These are phyloP conservation scores for Eimeria falciformis DNA, from an alignment of 169 alveolate genomes.

Conservation along the genomic window DNA sequence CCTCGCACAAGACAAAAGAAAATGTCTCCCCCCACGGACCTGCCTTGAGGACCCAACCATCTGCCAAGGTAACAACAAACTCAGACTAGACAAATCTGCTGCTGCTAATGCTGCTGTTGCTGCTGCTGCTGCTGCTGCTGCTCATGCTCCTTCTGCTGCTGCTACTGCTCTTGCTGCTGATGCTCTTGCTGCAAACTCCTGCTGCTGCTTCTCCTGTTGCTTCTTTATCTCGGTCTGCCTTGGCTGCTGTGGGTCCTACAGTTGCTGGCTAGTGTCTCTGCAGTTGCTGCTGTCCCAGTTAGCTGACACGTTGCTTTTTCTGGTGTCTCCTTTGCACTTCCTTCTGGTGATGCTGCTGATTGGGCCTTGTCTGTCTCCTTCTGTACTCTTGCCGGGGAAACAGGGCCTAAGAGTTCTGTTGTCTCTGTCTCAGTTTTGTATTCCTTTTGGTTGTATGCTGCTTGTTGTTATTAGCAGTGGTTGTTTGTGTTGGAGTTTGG, in stretches of 20 bases:
- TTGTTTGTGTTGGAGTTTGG: background rate
- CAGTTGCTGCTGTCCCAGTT: background rate
- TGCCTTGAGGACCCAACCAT: slow-evolving; percentile 20
- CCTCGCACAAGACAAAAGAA: background rate
- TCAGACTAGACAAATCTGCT: background rate
- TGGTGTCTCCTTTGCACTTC: background rate
- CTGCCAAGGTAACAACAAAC: slow-evolving; percentile 5
- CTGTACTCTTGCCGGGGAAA: no score
- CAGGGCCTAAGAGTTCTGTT: no score
- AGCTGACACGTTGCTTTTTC: background rate
- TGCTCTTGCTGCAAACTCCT: background rate
- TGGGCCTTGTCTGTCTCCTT: no score
- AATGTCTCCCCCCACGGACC: background rate
- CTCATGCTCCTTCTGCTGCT: background rate
- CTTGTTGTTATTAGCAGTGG: background rate
- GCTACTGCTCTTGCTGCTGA: background rate
- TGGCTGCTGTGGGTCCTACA: no score
- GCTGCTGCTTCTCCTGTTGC: background rate
- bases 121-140: background rate
- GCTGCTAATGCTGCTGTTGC: background rate
- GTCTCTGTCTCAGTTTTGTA: background rate
- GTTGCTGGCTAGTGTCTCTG: no score
- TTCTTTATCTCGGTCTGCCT: no score
- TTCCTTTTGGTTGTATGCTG: background rate
- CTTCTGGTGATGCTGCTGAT: background rate